phyloP scores from a whole-genome alignment of 306 rosid species.

The Ziziphus jujuba region DNA sequence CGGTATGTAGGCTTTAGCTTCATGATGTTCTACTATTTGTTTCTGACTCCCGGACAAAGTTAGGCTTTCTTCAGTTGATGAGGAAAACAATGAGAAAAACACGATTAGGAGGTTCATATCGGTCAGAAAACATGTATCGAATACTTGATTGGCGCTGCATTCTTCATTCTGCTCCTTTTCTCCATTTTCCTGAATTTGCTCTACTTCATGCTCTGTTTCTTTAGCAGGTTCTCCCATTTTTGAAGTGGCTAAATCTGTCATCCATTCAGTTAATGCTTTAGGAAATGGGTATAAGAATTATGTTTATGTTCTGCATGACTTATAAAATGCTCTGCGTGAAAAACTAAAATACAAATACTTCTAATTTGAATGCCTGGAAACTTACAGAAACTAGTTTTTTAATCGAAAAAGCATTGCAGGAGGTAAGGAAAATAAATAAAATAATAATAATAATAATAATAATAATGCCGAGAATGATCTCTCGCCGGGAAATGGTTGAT shows the following conservation, averaged over 20 bases:
- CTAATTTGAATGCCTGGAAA: no score
- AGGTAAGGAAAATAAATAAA: background rate
- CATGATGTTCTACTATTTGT: slow-evolving; percentile 4
- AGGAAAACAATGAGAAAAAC: slow-evolving; percentile 37
- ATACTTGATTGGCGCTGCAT: background rate
- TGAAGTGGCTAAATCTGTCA: background rate
- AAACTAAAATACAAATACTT: no score
- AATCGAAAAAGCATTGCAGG: background rate
- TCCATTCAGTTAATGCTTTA: background rate
- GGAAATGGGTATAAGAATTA: no score
- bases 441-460: no score
- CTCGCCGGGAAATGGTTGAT: no score
- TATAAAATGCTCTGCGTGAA: no score
- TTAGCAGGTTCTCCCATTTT: slow-evolving; percentile 26
- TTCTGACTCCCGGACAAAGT: background rate
- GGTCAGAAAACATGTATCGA: slow-evolving; percentile 22
- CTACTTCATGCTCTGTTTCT: slow-evolving; percentile 20
- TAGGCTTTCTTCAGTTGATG: slow-evolving; percentile 26
- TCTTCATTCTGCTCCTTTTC: slow-evolving; percentile 17
- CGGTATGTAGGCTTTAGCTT: slow-evolving; percentile 18
- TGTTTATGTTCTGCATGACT: no score
- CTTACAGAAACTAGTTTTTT: no score
- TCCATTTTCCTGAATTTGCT: slow-evolving; percentile 15
- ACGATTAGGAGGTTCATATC: slow-evolving; percentile 54
- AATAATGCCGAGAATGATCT: no score